Percentiles rank a stretch among this genome's conserved stretches.
phyloP scores from a whole-genome alignment of 306 rosid genomes.

The Cucumis cinereus region DNA sequence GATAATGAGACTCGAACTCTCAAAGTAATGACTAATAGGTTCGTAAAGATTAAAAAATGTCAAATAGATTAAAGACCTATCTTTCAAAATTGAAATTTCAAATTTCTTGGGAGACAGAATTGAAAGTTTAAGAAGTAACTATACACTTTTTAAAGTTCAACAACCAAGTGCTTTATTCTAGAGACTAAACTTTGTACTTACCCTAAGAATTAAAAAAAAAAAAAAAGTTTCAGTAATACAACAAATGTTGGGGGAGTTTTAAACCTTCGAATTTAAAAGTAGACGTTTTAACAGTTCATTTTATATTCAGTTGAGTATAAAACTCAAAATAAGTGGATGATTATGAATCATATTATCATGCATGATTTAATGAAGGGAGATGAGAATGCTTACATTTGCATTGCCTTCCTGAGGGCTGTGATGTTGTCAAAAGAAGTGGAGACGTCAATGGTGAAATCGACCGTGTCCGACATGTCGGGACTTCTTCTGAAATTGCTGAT shows the following conservation, averaged over 20 bases:
- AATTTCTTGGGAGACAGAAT: too few species aligned
- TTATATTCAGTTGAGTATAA: background rate
- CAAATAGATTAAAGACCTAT: too few species aligned
- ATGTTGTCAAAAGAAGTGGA: conserved; percentile 26
- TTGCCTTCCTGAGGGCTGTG: conserved; percentile 30
- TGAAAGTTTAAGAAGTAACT: too few species aligned
- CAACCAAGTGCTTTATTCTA: too few species aligned
- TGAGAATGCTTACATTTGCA: conserved; percentile 25
- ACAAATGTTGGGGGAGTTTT: background rate
- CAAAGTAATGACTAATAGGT: too few species aligned
- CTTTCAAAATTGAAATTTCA: too few species aligned
- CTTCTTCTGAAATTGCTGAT: conserved; percentile 41
- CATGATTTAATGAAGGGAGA: background rate
- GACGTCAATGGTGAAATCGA: conserved; percentile 30
- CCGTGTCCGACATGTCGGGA: conserved; percentile 35
- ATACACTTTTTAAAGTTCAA: too few species aligned
- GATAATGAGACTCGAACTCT: too few species aligned
- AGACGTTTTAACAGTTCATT: background rate
- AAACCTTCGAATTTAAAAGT: background rate
- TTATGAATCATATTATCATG: background rate
- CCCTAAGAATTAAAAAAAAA: too few species aligned
- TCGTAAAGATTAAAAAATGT: too few species aligned
- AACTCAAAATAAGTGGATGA: background rate
- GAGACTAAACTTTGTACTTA: background rate
- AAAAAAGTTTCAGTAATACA: too few species aligned